Evolutionary conservation across 306 rosid species (phyloP), one percentile per base, ranked within the genome.

Genomic region (Trifolium repens): DNA sequence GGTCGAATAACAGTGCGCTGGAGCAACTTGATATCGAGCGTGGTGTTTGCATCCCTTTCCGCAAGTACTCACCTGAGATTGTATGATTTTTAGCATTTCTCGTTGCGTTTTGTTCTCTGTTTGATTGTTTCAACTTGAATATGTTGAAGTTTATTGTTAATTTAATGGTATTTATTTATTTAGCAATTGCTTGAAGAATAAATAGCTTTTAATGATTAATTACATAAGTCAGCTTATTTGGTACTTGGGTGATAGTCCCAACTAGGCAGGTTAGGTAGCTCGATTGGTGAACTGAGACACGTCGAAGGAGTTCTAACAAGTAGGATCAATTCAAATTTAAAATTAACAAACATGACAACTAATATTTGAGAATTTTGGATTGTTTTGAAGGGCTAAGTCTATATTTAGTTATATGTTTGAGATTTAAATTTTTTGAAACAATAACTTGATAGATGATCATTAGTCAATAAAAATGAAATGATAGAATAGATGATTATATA

Each of bases 11-110:
- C 81, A 75, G 81, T 78, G 99, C 99, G 53, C 72, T 96, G 84
- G 98, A 96, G 85, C 96, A 81, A 89, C 99, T 92, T 35, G 99
- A 96, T 32, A 76, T 96, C 80, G 99, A 96, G 86, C 99, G 99
- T 8, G 99, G 99, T 26, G 99, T 96, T 16, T 92, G 99, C 69
- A 69, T 90, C 57, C 99, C 99, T 19, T 96, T 89, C 83, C 96
- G 96, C 89, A 94, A 94, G 89, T 94, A 94, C 81, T 84, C 96
- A 75, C 99, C 99, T 16, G 91, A 92, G 78, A 89, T 68, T 65
- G 99, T 94, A 91, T 35, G 96, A 53, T 42, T 75, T 43, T 72
- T 10, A 68, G 35, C 42, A 1, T 39, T 47, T 67, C 26, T 58
- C 44, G 35, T 49, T 8, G 27, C 47, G 63, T 46, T 76, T 75